Conservation (phyloP, 1,284 basidiomycete species). For the Leccinum griseonigrum region DNA sequence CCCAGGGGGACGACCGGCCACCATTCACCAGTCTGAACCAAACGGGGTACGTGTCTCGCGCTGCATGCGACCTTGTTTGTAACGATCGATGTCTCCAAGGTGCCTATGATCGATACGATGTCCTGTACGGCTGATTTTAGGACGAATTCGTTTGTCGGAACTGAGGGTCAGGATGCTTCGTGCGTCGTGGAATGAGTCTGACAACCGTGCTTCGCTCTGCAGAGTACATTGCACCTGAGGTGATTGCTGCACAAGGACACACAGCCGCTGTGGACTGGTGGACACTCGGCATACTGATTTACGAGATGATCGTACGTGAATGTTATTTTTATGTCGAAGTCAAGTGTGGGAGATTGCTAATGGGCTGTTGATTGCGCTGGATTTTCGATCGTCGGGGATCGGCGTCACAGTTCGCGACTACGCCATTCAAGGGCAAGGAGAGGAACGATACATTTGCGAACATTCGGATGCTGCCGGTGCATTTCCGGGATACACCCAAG, state of each 20-base stretch:
- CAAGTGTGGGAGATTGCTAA: conserved; percentile 21
- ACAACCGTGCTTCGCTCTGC: conserved; percentile 26
- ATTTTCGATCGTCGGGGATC: conserved; percentile 15
- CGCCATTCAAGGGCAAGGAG: conserved; percentile 96
- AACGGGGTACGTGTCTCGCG: conserved; percentile 68
- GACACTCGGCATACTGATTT: conserved; percentile 98
- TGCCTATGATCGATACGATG: conserved; percentile 93
- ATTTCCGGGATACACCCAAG: conserved; percentile 85
- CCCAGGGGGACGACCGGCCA: conserved; percentile 84
- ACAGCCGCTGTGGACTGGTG: conserved; percentile 99
- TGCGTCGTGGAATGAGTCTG: conserved; percentile 23
- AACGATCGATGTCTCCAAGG: conserved; percentile 40
- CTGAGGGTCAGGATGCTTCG: conserved; percentile 69
- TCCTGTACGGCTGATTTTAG: conserved; percentile 97
- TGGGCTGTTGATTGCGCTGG: conserved; percentile 4
- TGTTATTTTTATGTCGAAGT: conserved; percentile 21
- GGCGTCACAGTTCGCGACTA: conserved; percentile 81
- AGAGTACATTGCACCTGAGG: conserved; percentile 99
- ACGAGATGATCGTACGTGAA: conserved; percentile 97
- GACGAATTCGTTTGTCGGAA: conserved; percentile 98
- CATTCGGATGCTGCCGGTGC: conserved; percentile 85
- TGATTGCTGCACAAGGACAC: conserved; percentile 97
- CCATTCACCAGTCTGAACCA: conserved; percentile 82
- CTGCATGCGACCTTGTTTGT: conserved; percentile 14
- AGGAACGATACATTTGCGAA: conserved; percentile 97